These are phyloP conservation scores for Rhodotorula kratochvilovae DNA, from an alignment of 768 basidiomycete genomes.

Conservation along the genomic window DNA sequence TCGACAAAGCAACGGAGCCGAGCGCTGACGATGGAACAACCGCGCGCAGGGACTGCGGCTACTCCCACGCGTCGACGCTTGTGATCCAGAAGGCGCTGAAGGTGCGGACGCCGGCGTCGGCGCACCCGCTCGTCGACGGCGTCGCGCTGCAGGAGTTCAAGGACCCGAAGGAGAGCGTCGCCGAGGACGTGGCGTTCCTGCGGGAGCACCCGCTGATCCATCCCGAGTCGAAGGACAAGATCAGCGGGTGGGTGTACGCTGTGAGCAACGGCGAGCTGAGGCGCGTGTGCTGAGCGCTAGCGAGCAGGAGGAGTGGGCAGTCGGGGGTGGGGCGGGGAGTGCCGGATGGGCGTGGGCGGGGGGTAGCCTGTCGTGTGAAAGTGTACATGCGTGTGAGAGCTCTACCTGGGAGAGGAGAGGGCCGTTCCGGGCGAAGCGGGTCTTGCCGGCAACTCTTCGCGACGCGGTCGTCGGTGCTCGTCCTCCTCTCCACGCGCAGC, in stretches of 20 bases:
- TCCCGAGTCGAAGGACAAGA: conserved; percentile 7
- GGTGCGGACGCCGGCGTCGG: not conserved
- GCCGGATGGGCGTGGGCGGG: too few relatives aligned
- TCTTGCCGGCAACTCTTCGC: too few relatives aligned
- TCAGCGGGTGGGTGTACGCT: conserved; percentile 16
- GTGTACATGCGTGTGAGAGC: too few relatives aligned
- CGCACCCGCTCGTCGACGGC: conserved; percentile 11
- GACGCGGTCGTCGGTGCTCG: too few relatives aligned
- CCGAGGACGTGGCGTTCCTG: conserved; percentile 18
- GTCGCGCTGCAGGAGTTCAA: not conserved
- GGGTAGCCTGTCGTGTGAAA: too few relatives aligned
- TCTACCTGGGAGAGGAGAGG: not conserved
- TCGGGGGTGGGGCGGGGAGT: too few relatives aligned
- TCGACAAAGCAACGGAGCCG: not conserved
- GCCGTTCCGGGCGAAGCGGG: too few relatives aligned
- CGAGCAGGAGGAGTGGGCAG: not conserved
- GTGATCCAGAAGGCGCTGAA: conserved; percentile 13
- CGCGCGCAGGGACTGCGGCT: conserved; percentile 15
- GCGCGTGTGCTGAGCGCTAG: not conserved
- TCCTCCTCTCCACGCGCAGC: not conserved
- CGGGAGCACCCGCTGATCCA: conserved; percentile 9
- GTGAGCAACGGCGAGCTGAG: not conserved
- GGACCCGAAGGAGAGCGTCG: conserved; percentile 8
- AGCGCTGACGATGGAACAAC: not conserved
- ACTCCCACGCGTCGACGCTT: conserved; percentile 15